phyloP scores from a whole-genome alignment of 768 basidiomycete genomes.

The Suillus subaureus region DNA sequence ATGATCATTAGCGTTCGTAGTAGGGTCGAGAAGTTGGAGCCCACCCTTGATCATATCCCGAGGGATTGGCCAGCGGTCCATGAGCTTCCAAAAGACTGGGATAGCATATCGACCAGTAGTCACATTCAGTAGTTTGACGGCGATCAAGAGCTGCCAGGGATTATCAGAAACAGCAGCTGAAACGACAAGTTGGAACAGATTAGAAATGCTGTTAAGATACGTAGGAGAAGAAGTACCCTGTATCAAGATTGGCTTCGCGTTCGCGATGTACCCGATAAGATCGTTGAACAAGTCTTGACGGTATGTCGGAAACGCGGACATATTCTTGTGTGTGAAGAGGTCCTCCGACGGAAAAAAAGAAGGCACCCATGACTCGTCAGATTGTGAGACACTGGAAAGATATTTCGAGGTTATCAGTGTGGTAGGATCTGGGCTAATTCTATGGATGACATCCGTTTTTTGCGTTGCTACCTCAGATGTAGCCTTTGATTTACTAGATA shows the following conservation, averaged over 20 bases:
- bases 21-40: constrained; percentile 6
- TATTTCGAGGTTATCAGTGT: constrained; percentile 10
- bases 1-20: not conserved
- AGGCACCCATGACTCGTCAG: constrained; percentile 8
- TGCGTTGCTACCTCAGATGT: not conserved
- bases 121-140: constrained; percentile 69
- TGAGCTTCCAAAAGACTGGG: constrained; percentile 63
- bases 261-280: constrained; percentile 28
- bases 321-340: not conserved
- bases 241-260: constrained; percentile 33
- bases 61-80: constrained; percentile 61
- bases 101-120: constrained; percentile 65
- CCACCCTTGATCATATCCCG: constrained; percentile 56
- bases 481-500: not conserved
- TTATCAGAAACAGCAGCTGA: constrained; percentile 54
- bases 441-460: not conserved
- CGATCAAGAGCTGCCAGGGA: constrained; percentile 73
- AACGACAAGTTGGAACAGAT: not conserved
- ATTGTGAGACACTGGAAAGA: constrained; percentile 8
- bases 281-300: constrained; percentile 19
- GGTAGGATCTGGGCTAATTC: constrained; percentile 9
- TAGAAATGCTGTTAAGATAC: not conserved
- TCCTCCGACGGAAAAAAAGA: not conserved
- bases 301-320: not conserved
- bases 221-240: constrained; percentile 24